A percentile compares a stretch with the other conserved stretches of the same genome.
Conservation (phyloP, 805 yeast genomes). For the Blastobotrys americana region DNA sequence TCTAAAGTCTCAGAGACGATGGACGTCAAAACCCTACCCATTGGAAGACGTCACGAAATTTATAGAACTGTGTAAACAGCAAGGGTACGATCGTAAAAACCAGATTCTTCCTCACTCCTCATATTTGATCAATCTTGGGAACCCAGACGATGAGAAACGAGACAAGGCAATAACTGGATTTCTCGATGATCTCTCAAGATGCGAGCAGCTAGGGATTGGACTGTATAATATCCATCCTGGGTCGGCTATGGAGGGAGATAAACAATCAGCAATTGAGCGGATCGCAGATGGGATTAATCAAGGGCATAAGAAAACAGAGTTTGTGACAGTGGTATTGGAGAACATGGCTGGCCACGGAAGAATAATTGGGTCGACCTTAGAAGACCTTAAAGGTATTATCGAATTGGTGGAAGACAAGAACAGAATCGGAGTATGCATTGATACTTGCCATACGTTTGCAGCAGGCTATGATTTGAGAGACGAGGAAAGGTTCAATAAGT, state of each 20-base stretch:
- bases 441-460: conserved; percentile 94
- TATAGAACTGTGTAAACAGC: conserved; percentile 50
- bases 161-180: conserved; percentile 69
- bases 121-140: conserved; percentile 85
- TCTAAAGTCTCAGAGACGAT: conserved; percentile 80
- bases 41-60: conserved; percentile 63
- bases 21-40: conserved; percentile 77
- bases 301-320: conserved; percentile 64
- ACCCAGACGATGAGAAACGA: conserved; percentile 77
- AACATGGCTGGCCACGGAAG: conserved; percentile 98
- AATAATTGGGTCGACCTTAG: conserved; percentile 71
- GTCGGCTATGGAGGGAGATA: conserved; percentile 69
- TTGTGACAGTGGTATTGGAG: conserved; percentile 84
- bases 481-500: conserved; percentile 47
- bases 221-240: conserved; percentile 86
- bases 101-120: conserved; percentile 94
- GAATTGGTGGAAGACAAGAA: conserved; percentile 68
- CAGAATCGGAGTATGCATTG: conserved; percentile 93
- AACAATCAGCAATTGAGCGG: conserved; percentile 52
- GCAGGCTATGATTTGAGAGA: conserved; percentile 88
- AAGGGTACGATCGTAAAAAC: conserved; percentile 62
- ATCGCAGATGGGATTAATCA: conserved; percentile 74
- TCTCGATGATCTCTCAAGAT: conserved; percentile 77
- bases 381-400: conserved; percentile 71
- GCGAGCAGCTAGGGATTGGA: conserved; percentile 80